Evolutionary conservation across 768 basidiomycete genomes (phyloP).

Genomic region (Phanerodontia chrysosporium): DNA sequence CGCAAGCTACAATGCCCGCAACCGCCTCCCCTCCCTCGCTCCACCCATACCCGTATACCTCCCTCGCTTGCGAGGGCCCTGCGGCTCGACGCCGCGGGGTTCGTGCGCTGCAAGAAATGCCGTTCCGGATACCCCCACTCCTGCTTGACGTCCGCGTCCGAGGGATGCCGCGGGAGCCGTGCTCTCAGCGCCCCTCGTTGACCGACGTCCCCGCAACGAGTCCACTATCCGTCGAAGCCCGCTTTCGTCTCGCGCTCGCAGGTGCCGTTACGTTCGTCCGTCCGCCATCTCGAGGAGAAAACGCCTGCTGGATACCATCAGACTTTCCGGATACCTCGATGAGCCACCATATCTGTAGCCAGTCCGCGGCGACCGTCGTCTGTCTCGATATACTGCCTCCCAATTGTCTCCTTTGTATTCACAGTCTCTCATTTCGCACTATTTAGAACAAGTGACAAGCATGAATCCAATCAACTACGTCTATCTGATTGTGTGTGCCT

Average conservation of each 20-base stretch:
- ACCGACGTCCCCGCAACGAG: not conserved
- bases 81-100: constrained; percentile 36
- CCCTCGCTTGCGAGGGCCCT: constrained; percentile 24
- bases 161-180: constrained; percentile 7
- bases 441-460: constrained; percentile 3
- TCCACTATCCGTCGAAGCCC: not conserved
- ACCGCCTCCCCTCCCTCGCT: constrained; percentile 12
- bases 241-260: constrained; percentile 5
- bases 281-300: not conserved
- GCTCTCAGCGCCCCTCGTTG: constrained; percentile 6
- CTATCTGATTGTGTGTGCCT: not conserved
- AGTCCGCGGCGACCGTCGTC: not conserved
- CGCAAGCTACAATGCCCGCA: constrained; percentile 13
- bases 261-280: not conserved
- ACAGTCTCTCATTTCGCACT: constrained; percentile 4
- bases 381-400: not conserved
- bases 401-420: constrained; percentile 3
- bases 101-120: constrained; percentile 24
- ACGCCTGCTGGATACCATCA: constrained; percentile 1
- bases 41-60: constrained; percentile 11
- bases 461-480: constrained; percentile 1
- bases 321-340: constrained; percentile 1
- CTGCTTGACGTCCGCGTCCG: constrained; percentile 3
- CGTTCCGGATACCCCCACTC: not conserved
- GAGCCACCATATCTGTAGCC: not conserved